Conservation (phyloP, 306 rosid genomes). For the Pterocarpus santalinus region DNA sequence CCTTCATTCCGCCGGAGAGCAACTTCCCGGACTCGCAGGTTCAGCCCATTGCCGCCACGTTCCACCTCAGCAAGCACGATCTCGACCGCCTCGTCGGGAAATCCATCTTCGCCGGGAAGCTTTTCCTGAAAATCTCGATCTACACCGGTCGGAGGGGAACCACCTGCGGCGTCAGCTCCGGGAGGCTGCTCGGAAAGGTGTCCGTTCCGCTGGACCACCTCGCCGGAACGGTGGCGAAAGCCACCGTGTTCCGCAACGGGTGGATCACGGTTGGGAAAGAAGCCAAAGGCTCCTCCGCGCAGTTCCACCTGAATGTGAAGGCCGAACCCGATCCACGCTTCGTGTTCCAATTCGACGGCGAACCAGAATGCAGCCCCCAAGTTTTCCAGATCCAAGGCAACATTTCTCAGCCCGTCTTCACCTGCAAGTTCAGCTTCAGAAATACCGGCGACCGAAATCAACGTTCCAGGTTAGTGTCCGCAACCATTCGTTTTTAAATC, state of each 20-base stretch:
- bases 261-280: conserved; percentile 76
- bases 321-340: conserved; percentile 81
- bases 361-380: conserved; percentile 82
- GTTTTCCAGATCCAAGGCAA: conserved; percentile 79
- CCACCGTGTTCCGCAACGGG: conserved; percentile 63
- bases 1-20: conserved; percentile 59
- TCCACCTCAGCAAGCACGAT: conserved; percentile 71
- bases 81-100: conserved; percentile 56
- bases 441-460: conserved; percentile 69
- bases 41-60: conserved; percentile 64
- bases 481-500: no score
- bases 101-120: conserved; percentile 59
- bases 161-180: conserved; percentile 72
- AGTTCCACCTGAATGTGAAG: conserved; percentile 74
- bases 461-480: conserved; percentile 56
- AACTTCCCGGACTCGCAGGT: conserved; percentile 57
- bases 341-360: conserved; percentile 82
- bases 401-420: conserved; percentile 75
- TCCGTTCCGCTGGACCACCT: conserved; percentile 64
- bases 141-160: conserved; percentile 70
- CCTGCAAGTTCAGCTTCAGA: conserved; percentile 81
- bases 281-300: conserved; percentile 61
- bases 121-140: conserved; percentile 63
- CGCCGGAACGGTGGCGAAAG: conserved; percentile 57
- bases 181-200: conserved; percentile 59